Base-by-base conservation (phyloP, 2,329 filamentous ascomycete species). In the Fusarium sacchari region DNA sequence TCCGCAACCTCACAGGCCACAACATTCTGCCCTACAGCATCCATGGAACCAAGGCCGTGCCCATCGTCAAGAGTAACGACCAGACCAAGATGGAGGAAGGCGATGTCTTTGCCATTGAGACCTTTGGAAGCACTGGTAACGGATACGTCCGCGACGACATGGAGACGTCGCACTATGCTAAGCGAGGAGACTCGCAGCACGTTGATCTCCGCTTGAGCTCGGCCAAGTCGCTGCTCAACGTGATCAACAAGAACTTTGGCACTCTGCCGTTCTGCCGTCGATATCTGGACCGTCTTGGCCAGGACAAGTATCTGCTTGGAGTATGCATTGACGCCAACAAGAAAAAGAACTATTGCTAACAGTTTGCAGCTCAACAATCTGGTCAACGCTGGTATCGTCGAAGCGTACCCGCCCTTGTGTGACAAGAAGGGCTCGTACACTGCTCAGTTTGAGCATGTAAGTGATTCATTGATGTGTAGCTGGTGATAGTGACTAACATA, bases 1-100 rank as follows among this genome's bases (percentile, higher is more conserved):
- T 97, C 80, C 92, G 93, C 74, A 96, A 96, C 84, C 86, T 97
- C 69, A 96, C 93, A 79, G 95, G 94, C 15, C 95, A 98, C 85
- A 96, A 93, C 75, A 98, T 98, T 79, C 88, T 94, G 64, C 95
- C 91, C 70, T 96, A 95, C 86, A 91, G 91, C 81, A 98, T 98
- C 77, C 95, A 98, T 84, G 95, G 95, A 65, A 93, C 91, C 78
- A 98, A 98, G 88, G 95, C 93, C 75, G 94, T 98, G 58, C 96
- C 95, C 0, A 97, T 98, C 78, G 94, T 98, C 73, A 97, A 97
- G 86, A 92, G 91, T 71, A 89, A 90, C 71, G 94, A 97, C 79
- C 91, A 92, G 81, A 97, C 94, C 59, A 97, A 97, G 88, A 98
- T 98, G 96, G 95, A 98, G 84, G 96, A 98, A 84, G 95, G 95